A percentile compares a stretch with the other conserved stretches of the same genome.
Evolutionary conservation across 176 grass and related monocot genomes (phyloP).

Genomic region (Triticum urartu): DNA sequence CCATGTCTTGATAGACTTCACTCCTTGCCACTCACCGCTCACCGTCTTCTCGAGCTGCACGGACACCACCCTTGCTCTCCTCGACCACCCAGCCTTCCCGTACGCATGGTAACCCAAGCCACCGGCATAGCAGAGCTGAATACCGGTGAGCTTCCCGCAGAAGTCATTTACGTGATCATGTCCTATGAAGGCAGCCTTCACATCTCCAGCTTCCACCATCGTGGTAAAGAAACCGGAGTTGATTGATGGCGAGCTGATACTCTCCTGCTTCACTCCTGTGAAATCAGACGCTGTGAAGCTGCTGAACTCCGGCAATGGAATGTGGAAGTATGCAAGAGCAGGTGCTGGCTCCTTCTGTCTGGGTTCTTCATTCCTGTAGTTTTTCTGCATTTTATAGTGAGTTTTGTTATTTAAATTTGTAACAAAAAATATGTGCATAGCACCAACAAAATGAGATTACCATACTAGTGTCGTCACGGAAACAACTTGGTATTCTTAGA

Average conservation of each 20-base stretch:
- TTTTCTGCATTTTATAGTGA: slow-evolving; percentile 49
- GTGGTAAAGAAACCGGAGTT: slow-evolving; percentile 90
- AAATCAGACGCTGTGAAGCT: slow-evolving; percentile 66
- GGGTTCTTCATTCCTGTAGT: slow-evolving; percentile 43
- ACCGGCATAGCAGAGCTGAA: slow-evolving; percentile 87
- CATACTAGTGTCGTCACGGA: background rate
- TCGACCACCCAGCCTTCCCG: slow-evolving; percentile 87
- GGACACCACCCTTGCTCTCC: slow-evolving; percentile 88
- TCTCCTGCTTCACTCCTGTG: slow-evolving; percentile 83
- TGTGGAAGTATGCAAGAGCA: slow-evolving; percentile 88
- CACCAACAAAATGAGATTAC: background rate
- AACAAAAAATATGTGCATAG: background rate
- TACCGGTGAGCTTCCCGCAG: slow-evolving; percentile 68
- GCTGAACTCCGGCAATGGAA: slow-evolving; percentile 78
- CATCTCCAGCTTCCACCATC: slow-evolving; percentile 89
- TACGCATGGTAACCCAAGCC: slow-evolving; percentile 97
- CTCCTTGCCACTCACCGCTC: slow-evolving; percentile 63
- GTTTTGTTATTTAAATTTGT: slow-evolving; percentile 1
- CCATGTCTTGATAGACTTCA: slow-evolving; percentile 97
- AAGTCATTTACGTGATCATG: slow-evolving; percentile 96
- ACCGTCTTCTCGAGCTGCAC: slow-evolving; percentile 65
- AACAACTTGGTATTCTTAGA: background rate
- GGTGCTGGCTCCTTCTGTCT: slow-evolving; percentile 74
- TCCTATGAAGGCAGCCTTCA: slow-evolving; percentile 76
- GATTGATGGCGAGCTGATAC: slow-evolving; percentile 74